These are phyloP conservation scores for Imleria badia DNA, from an alignment of 768 basidiomycete genomes.

Conservation along the genomic window DNA sequence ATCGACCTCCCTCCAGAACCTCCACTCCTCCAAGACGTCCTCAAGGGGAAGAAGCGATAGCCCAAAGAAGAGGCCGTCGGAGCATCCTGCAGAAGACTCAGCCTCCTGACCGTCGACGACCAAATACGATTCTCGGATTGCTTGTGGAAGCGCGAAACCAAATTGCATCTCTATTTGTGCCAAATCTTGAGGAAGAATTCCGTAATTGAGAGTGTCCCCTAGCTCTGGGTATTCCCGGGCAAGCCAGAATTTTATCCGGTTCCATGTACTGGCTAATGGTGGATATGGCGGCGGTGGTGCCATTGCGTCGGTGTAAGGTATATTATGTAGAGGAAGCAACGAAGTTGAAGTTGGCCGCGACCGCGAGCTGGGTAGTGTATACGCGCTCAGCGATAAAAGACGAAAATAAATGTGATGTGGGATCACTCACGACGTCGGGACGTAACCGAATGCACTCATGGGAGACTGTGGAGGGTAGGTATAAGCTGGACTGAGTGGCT, in stretches of 20 bases:
- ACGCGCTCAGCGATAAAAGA: conserved; percentile 2
- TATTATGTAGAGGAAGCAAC: conserved; percentile 68
- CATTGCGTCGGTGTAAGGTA: conserved; percentile 41
- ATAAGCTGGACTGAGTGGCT: conserved; percentile 52
- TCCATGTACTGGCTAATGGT: conserved; percentile 80
- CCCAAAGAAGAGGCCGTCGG: conserved; percentile 95
- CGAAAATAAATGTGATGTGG: conserved; percentile 4
- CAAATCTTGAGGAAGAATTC: conserved; percentile 78
- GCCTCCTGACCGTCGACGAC: conserved; percentile 92
- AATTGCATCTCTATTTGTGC: conserved; percentile 81
- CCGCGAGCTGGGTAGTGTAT: conserved; percentile 31
- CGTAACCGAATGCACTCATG: conserved; percentile 54
- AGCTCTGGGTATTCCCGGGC: conserved; percentile 88
- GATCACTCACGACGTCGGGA: conserved; percentile 52
- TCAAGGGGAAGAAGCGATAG: conserved; percentile 90
- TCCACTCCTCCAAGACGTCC: conserved; percentile 93
- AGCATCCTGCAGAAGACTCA: conserved; percentile 82
- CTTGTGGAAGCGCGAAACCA: conserved; percentile 78
- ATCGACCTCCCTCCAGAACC: conserved; percentile 94
- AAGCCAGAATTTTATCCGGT: conserved; percentile 80
- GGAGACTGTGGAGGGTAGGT: conserved; percentile 77
- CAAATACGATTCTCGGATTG: conserved; percentile 89
- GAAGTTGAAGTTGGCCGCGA: conserved; percentile 54
- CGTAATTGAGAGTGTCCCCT: conserved; percentile 93
- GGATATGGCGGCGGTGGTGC: conserved; percentile 57